phyloP scores from a whole-genome alignment of 148 eudicot genomes.

The Persicaria tinctoria region DNA sequence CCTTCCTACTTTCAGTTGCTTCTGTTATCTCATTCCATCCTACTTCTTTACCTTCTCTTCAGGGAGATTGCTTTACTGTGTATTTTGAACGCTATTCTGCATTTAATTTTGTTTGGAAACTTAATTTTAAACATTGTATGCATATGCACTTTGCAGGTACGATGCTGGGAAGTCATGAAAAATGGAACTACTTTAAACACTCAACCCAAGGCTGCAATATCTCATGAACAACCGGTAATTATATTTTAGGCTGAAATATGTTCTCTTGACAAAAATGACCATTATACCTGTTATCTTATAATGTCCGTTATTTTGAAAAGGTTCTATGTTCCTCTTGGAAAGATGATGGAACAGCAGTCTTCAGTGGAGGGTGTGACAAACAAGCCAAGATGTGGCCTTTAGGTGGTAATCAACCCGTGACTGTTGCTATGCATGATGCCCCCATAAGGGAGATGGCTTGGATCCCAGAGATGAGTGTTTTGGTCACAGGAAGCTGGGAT shows the following conservation, averaged over 20 bases:
- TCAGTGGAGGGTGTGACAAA: constrained; percentile 92
- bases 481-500: constrained; percentile 90
- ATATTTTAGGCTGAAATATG: not conserved
- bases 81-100: not conserved
- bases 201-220: constrained; percentile 63
- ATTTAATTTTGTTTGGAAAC: not conserved
- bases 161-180: constrained; percentile 81
- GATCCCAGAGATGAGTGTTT: constrained; percentile 80
- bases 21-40: not conserved
- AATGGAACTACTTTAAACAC: constrained; percentile 46
- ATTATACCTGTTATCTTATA: not conserved
- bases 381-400: constrained; percentile 93
- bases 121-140: not conserved
- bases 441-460: constrained; percentile 87
- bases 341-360: constrained; percentile 88
- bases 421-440: constrained; percentile 89
- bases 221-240: constrained; percentile 86
- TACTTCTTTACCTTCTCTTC: not conserved
- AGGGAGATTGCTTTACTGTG: not conserved
- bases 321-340: constrained; percentile 91
- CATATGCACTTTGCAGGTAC: constrained; percentile 37
- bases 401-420: constrained; percentile 65
- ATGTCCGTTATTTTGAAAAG: constrained; percentile 23
- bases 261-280: not conserved
- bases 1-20: not conserved